Evolutionary conservation across 148 eudicot species (phyloP), one percentile per base, ranked within the genome.

Genomic region (Persicaria tinctoria): DNA sequence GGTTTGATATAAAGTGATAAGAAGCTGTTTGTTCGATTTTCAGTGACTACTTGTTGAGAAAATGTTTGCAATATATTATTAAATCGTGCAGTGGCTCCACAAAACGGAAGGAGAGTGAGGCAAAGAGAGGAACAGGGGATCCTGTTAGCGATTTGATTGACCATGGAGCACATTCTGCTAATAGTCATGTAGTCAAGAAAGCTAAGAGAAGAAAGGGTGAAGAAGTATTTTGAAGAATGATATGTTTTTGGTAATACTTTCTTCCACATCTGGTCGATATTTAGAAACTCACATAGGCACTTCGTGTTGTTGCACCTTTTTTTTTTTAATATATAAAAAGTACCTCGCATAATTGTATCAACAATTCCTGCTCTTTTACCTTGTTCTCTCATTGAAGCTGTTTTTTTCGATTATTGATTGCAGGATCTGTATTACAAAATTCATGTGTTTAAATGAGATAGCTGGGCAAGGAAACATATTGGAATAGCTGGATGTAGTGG

Each of bases 191-290:
- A 27, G 38, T 71, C 75, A 85, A 87, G 85, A 90, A 87, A 74
- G 17, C 86, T 51, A 93, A 88, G 84, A 87, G 75, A 75, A 81
- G 56, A 75, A 90, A 79, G 82, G 75, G 54, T 12, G 78, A 64
- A 73, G 82, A 78, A 68, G 79, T 73, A 73, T 80, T 51, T 71
- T 85, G 81, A 80, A 80, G 73, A 47, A 68, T 72, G 76, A 38
- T 9, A 45, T 48, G 59, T 18, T 23, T 5, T 41, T 38, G 70
- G 70, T 66, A 66, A 66, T 2, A 59, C 14, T 66, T 66, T 66
- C 69, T 14, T 66, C 17, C 70, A 32, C 17, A 12, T 38, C 70
- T 38, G 23, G 23, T 23, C 9, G 8, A 60, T 23, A 27, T 41
- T 41, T 41, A 11, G 17, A 57, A 60, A 57, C 32, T 57, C 32